Evolutionary conservation across 495 filamentous ascomycete genomes (phyloP), one percentile per base, ranked within the genome.

Genomic region (Hypoxylon intermedium): DNA sequence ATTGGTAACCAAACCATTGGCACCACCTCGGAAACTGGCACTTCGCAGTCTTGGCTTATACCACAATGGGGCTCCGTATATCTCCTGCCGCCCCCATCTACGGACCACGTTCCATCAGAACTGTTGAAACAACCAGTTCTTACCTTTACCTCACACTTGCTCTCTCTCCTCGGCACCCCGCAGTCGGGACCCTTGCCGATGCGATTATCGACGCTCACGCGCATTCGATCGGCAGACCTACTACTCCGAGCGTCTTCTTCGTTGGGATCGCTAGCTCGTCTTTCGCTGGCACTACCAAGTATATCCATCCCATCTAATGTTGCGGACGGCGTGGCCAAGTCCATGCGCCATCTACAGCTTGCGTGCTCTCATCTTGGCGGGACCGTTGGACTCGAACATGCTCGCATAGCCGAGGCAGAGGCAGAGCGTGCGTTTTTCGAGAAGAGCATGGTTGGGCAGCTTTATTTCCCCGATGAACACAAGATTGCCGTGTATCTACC

Each of bases 401-500:
- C 92, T 0, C 80, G 89, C 6, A 86, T 93, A 12, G 95, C 95
- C 5, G 92, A 96, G 70, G 82, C 81, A 2, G 90, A 95, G 67
- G 94, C 92, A 0, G 95, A 98, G 74, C 87, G 88, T 46, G 94
- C 92, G 2, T 98, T 98, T 74, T 98, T 98, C 66, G 95, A 98
- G 77, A 96, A 95, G 74, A 95, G 89, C 67, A 98, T 98, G 94
- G 94, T 98, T 36, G 94, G 94, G 0, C 94, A 98, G 75, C 87
- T 97, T 21, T 58, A 97, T 90, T 83, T 98, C 91, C 94, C 94
- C 1, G 95, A 98, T 68, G 94, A 98, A 75, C 94, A 98, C 68
- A 98, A 98, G 74, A 83, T 98, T n/a, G 95, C 94, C 0, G 94
- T 98, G 9, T 98, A 98, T 67, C 69, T 98, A 60, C 94, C 94